Base-by-base conservation (phyloP, 768 basidiomycete genomes). In the Dentipellis fragilis region DNA sequence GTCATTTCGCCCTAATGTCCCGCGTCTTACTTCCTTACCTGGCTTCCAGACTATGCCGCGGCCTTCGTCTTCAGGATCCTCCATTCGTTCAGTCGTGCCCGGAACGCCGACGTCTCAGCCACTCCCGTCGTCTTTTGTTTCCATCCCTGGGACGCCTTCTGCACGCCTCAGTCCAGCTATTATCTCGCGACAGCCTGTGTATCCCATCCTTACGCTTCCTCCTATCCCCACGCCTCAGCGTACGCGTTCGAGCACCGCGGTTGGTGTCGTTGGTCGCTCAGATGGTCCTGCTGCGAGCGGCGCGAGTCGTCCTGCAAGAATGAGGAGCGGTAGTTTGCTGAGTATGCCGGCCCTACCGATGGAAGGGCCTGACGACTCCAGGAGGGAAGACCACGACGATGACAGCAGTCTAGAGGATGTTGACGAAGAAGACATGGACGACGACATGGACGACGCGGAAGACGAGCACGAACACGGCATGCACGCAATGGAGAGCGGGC, bases 311-410 rank as follows among this genome's bases (percentile, higher is more conserved):
- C 14, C 42, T n/a, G 42, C 3, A n/a, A n/a, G 42, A n/a, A 19
- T n/a, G 8, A 45, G 42, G 14, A 45, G 11, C 42, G 42, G 42
- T 7, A 45, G 22, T 23, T 42, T 62, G 42, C 59, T 56, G 17
- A 62, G 59, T 34, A 49, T 62, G 54, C 61, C 61, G 19, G 56
- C 59, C 12, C 37, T 62, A 36, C 61, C 57, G n/a, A 57, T 34
- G 49, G 67, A 70, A 54, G 74, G 72, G 36, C 64, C 66, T 22
- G 71, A 68, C 29, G 69, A 68, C 19, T 65, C 58, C 42, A 63
- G 61, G 36, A 68, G 68, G 38, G 73, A 69, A 4, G 71, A 69
- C n/a, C 64, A 65, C 35, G 69, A 67, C 2, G 72, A 72, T 2
- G 68, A 49, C 17, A 29, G 63, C 12, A 73, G 74, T 42, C 64